Evolutionary conservation across 345 rosid genomes (phyloP).

Genomic region (Citrus inodora): DNA sequence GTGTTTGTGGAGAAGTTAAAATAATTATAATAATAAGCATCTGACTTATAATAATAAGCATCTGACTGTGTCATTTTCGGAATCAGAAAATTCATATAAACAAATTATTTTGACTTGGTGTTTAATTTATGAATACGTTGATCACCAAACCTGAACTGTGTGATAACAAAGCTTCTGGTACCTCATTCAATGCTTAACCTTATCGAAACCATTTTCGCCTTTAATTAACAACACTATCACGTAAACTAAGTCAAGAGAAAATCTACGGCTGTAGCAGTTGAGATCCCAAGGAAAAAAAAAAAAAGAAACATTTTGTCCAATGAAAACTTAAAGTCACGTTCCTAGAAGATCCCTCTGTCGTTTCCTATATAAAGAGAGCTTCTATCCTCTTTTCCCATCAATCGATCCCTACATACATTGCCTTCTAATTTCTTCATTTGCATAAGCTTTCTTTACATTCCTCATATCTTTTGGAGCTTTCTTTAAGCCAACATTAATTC

Average conservation of each 20-base stretch:
- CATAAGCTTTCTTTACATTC: not conserved
- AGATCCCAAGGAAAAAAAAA: not conserved
- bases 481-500: not conserved
- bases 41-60: no score
- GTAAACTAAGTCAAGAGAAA: slow-evolving; percentile 19
- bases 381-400: not conserved
- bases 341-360: not conserved
- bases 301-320: not conserved
- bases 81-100: not conserved
- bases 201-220: not conserved
- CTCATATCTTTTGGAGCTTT: not conserved
- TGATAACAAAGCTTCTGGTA: slow-evolving; percentile 26
- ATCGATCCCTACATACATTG: not conserved
- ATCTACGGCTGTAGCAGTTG: not conserved
- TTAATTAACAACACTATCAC: slow-evolving; percentile 10
- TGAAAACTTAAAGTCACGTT: not conserved
- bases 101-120: not conserved
- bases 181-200: not conserved
- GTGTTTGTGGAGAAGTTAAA: no score
- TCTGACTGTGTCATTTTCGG: no score
- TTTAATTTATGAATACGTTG: not conserved
- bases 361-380: slow-evolving; percentile 2
- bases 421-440: not conserved
- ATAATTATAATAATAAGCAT: no score
- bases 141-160: slow-evolving; percentile 21